Evolutionary conservation across 2,329 filamentous ascomycete species (phyloP).

Genomic region (Scedosporium boydii): DNA sequence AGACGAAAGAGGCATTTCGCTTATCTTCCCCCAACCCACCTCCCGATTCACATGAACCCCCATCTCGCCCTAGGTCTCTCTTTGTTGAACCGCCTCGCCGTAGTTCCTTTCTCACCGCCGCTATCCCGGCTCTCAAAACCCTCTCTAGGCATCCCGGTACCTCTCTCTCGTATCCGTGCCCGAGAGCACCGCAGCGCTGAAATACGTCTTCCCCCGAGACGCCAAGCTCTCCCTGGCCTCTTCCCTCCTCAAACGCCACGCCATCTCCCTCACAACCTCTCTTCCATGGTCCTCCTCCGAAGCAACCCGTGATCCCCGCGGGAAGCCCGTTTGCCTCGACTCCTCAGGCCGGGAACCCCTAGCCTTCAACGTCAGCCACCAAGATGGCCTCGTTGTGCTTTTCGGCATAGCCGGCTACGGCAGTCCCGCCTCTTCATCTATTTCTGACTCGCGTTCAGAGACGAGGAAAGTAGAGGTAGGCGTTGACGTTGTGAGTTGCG

Average conservation of each 20-base stretch:
- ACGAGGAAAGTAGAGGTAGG: constrained; percentile 42
- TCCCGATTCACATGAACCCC: not conserved
- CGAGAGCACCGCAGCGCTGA: constrained; percentile 48
- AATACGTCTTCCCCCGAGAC: constrained; percentile 59
- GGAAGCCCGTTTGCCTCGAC: constrained; percentile 43
- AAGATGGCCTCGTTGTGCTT: constrained; percentile 64
- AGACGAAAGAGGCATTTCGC: not conserved
- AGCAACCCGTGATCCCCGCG: constrained; percentile 44
- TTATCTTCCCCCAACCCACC: not conserved
- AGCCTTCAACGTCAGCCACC: constrained; percentile 71
- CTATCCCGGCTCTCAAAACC: not conserved
- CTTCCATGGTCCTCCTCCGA: constrained; percentile 52
- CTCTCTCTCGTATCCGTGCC: constrained; percentile 40
- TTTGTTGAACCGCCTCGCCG: not conserved
- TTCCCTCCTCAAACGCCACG: constrained; percentile 63
- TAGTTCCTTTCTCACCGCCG: not conserved
- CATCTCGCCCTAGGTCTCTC: not conserved
- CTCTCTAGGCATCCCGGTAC: constrained; percentile 40
- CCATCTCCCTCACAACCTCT: constrained; percentile 45
- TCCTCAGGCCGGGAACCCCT: constrained; percentile 35
- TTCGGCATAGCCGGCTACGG: constrained; percentile 38
- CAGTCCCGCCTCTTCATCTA: not conserved
- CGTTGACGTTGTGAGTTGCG: constrained; percentile 66
- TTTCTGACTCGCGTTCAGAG: not conserved
- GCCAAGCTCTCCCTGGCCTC: constrained; percentile 67